Percentiles rank a stretch among this genome's conserved stretches.
phyloP scores from a whole-genome alignment of 2,329 filamentous ascomycete species.

The Endoconidiophora laricicola region DNA sequence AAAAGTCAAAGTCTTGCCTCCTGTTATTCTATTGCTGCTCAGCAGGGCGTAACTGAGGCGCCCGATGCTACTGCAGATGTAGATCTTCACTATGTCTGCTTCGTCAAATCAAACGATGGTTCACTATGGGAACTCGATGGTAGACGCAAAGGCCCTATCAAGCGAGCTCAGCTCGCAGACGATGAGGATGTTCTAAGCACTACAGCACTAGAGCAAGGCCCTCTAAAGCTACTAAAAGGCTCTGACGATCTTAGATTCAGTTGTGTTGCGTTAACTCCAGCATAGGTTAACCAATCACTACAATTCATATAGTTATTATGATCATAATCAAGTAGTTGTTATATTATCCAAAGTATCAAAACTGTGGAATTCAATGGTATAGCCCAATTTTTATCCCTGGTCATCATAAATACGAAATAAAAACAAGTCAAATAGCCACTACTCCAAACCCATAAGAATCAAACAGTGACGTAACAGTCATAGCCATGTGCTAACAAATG shows the following conservation, averaged over 20 bases:
- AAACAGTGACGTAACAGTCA: conserved; percentile 4
- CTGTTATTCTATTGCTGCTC: conserved; percentile 65
- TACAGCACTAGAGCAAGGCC: conserved; percentile 55
- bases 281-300: too few relatives aligned
- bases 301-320: too few relatives aligned
- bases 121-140: conserved; percentile 45
- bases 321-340: background rate
- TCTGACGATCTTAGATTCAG: conserved; percentile 42
- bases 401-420: background rate
- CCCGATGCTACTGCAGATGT: conserved; percentile 64
- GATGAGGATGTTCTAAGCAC: conserved; percentile 60
- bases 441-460: background rate
- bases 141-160: conserved; percentile 38
- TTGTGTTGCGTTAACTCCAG: conserved; percentile 31
- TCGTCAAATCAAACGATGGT: conserved; percentile 58
- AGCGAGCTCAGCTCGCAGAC: conserved; percentile 35
- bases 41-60: conserved; percentile 59
- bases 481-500: background rate
- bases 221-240: conserved; percentile 37
- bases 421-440: background rate
- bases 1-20: conserved; percentile 55
- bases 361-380: background rate
- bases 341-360: background rate
- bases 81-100: conserved; percentile 94
- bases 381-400: background rate